Evolutionary conservation across 306 rosid genomes (phyloP).

Genomic region (Comarum palustre): DNA sequence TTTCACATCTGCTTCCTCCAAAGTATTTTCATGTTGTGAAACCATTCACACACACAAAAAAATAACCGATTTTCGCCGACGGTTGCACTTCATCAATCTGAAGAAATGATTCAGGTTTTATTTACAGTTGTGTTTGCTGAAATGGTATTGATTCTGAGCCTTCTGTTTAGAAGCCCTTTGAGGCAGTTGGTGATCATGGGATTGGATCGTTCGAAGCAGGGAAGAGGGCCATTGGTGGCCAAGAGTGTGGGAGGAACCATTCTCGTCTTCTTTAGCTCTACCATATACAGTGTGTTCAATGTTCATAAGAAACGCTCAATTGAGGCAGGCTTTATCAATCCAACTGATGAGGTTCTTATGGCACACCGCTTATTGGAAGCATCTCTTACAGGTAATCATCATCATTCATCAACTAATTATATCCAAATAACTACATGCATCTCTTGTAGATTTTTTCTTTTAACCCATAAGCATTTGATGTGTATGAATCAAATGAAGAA

Average conservation of each 20-base stretch:
- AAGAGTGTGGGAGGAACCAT: constrained; percentile 60
- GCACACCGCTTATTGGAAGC: constrained; percentile 49
- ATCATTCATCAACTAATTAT: neutral
- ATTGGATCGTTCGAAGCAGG: constrained; percentile 52
- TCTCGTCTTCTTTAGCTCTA: constrained; percentile 44
- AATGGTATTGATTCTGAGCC: constrained; percentile 38
- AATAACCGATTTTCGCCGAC: neutral
- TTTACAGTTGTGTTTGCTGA: constrained; percentile 36
- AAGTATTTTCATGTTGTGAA: neutral
- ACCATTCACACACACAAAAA: neutral
- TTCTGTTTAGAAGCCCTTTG: constrained; percentile 51
- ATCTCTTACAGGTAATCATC: constrained; percentile 45
- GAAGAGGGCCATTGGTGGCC: constrained; percentile 46
- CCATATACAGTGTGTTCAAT: constrained; percentile 28
- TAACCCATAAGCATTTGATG: neutral
- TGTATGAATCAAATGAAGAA: too few relatives aligned
- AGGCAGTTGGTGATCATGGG: constrained; percentile 39
- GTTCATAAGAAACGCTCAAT: constrained; percentile 35
- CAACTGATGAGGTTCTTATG: constrained; percentile 60
- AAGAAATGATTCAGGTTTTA: constrained; percentile 47
- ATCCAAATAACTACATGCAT: neutral
- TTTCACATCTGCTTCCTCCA: constrained; percentile 1
- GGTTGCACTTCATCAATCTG: neutral
- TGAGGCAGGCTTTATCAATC: constrained; percentile 43
- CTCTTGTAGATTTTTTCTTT: neutral